Conservation (phyloP, 164 flowering plant genomes). For the Macadamia integrifolia region DNA sequence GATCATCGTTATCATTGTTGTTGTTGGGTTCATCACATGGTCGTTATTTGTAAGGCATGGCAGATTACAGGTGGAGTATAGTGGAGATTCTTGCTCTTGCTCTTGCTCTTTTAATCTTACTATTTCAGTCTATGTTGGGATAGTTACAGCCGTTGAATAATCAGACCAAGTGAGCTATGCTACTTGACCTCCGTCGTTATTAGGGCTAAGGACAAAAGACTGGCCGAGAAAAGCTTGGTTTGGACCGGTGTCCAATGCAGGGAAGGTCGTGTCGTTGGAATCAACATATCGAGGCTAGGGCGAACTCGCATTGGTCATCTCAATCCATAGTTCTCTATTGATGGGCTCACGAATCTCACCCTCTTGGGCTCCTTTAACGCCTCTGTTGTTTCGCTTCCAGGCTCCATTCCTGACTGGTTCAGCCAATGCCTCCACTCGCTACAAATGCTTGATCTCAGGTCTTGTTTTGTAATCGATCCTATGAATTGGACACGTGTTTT, state of each 20-base stretch:
- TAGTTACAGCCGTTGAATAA: slow-evolving; percentile 14
- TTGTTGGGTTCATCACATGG: no score
- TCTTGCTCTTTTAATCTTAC: slow-evolving; percentile 7
- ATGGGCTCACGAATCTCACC: slow-evolving; percentile 51
- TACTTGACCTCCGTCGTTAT: slow-evolving; percentile 56
- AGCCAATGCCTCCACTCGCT: slow-evolving; percentile 35
- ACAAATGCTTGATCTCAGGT: slow-evolving; percentile 63
- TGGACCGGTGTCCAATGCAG: slow-evolving; percentile 65
- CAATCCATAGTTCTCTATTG: slow-evolving; percentile 50
- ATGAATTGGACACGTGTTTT: slow-evolving; percentile 10
- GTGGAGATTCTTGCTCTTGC: background rate
- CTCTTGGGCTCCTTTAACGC: slow-evolving; percentile 49
- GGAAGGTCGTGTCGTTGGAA: slow-evolving; percentile 42
- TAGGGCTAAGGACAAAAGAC: slow-evolving; percentile 67
- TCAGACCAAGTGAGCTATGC: slow-evolving; percentile 36
- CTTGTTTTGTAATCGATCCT: slow-evolving; percentile 36
- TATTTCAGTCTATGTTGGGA: slow-evolving; percentile 14
- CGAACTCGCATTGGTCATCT: slow-evolving; percentile 42
- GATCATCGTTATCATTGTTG: background rate
- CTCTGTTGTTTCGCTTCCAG: slow-evolving; percentile 57
- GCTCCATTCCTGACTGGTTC: slow-evolving; percentile 70
- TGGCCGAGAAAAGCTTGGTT: slow-evolving; percentile 62
- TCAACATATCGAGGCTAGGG: slow-evolving; percentile 49
- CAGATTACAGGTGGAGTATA: slow-evolving; percentile 1
- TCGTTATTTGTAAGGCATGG: slow-evolving; percentile 11